Conservation (phyloP, 805 yeast species). For the Teunomyces tritomae region DNA sequence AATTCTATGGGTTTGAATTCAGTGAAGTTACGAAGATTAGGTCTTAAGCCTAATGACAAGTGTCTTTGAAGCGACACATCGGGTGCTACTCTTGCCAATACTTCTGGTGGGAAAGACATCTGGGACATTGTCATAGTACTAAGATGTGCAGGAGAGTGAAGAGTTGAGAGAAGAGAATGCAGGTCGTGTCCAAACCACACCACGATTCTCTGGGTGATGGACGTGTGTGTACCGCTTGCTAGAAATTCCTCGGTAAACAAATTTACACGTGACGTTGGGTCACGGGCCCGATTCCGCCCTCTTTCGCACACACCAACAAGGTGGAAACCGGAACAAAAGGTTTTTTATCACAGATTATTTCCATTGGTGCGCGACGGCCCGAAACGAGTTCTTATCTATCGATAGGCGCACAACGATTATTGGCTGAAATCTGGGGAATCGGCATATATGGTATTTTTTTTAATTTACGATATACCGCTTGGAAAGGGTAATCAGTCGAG, state of each 20-base stretch:
- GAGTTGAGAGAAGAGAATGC: not conserved
- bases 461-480: not conserved
- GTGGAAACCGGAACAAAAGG: no score
- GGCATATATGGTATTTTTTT: not conserved
- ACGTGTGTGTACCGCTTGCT: not conserved
- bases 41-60: slow-evolving; percentile 70
- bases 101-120: slow-evolving; percentile 68
- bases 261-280: not conserved
- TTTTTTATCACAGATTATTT: not conserved
- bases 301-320: no score
- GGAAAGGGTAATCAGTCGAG: not conserved
- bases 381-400: not conserved
- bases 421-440: slow-evolving; percentile 1
- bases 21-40: slow-evolving; percentile 63
- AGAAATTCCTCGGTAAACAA: no score
- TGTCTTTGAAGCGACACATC: slow-evolving; percentile 80
- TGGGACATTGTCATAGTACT: not conserved
- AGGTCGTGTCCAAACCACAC: no score
- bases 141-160: not conserved
- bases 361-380: not conserved
- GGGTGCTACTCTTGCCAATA: slow-evolving; percentile 81
- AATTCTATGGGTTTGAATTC: slow-evolving; percentile 62
- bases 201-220: not conserved
- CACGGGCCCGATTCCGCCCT: not conserved
- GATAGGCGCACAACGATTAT: not conserved